Percentiles rank a stretch among this genome's conserved stretches.
Conservation (phyloP, 2,329 filamentous ascomycete species). For the Dactylonectria estremocensis region DNA sequence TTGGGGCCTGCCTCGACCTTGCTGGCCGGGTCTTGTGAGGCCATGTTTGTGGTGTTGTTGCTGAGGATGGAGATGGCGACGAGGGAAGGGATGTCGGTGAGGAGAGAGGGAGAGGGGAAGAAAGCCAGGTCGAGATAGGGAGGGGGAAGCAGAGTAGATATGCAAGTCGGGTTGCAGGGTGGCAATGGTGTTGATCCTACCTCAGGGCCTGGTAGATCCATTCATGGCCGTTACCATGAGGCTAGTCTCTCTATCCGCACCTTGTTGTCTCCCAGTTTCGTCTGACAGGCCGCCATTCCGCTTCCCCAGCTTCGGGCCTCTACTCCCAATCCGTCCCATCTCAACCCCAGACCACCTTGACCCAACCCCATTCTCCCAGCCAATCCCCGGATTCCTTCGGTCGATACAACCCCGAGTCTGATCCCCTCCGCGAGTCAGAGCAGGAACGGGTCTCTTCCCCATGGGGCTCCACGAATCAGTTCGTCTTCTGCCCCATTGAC, state of each 20-base stretch:
- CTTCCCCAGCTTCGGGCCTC: too few relatives aligned
- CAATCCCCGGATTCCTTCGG: slow-evolving; percentile 6
- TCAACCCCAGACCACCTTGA: not conserved
- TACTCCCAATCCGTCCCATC: not conserved
- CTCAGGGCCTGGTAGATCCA: not conserved
- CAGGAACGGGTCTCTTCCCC: slow-evolving; percentile 20
- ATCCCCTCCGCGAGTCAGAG: not conserved
- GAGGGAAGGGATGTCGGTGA: slow-evolving; percentile 8
- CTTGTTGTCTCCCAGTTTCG: not conserved
- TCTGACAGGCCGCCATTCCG: too few relatives aligned
- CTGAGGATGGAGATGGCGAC: not conserved
- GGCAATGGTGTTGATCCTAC: slow-evolving; percentile 6
- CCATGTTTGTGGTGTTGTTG: slow-evolving; percentile 27
- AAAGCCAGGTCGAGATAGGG: not conserved
- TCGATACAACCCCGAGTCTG: slow-evolving; percentile 15
- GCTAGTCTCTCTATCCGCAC: not conserved
- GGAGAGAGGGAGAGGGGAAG: not conserved
- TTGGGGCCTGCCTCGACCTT: slow-evolving; percentile 34
- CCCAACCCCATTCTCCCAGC: too few relatives aligned
- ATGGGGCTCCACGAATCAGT: slow-evolving; percentile 28
- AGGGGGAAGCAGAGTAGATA: slow-evolving; percentile 21
- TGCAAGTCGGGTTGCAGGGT: slow-evolving; percentile 36
- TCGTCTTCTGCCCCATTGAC: slow-evolving; percentile 5
- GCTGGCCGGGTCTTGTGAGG: slow-evolving; percentile 27
- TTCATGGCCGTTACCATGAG: too few relatives aligned